phyloP scores from a whole-genome alignment of 768 basidiomycete species.

The Trametes coccinea region DNA sequence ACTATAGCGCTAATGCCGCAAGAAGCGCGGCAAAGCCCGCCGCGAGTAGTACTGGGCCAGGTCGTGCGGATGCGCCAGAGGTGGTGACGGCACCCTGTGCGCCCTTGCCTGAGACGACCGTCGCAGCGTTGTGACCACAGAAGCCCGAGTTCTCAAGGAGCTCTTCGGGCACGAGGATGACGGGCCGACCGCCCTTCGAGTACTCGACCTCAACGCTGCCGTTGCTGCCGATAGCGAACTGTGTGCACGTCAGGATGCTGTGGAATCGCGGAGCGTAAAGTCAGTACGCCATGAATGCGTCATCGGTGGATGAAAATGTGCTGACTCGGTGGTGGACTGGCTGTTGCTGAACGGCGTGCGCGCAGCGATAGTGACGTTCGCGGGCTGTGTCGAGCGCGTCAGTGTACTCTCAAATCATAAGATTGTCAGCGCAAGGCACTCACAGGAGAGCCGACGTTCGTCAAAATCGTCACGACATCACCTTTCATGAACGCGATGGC shows the following conservation, averaged over 20 bases:
- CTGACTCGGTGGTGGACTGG: constrained; percentile 59
- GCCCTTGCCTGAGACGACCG: neutral
- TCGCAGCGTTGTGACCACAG: constrained; percentile 31
- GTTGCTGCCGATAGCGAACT: constrained; percentile 67
- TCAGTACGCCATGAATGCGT: neutral
- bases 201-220: constrained; percentile 66
- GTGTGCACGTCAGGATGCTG: constrained; percentile 64
- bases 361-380: constrained; percentile 57
- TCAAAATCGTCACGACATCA: constrained; percentile 57
- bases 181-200: constrained; percentile 59
- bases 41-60: neutral
- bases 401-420: neutral
- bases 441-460: constrained; percentile 76
- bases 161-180: constrained; percentile 50
- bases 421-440: constrained; percentile 19
- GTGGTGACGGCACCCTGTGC: constrained; percentile 1
- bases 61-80: neutral
- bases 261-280: constrained; percentile 10
- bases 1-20: neutral
- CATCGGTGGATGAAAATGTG: neutral
- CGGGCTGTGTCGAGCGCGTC: constrained; percentile 41
- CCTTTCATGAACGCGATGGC: constrained; percentile 71
- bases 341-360: constrained; percentile 52
- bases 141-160: constrained; percentile 39
- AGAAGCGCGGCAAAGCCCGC: neutral